Conservation (phyloP, 805 yeast species). For the Kurtzmaniella fragi region DNA sequence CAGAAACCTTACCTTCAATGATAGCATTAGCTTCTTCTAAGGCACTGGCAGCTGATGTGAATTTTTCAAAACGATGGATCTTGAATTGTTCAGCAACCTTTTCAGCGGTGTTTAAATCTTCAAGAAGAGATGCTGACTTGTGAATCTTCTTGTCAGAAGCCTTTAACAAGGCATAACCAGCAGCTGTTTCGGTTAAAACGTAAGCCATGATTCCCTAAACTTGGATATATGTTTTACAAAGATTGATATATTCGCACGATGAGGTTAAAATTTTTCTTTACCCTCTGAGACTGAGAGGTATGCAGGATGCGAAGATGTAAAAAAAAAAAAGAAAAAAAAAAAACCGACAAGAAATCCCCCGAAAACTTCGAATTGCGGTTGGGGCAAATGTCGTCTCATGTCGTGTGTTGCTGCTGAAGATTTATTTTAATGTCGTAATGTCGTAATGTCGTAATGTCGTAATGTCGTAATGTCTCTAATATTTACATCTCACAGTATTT, state of each 20-base stretch:
- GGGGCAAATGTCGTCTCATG: too few species aligned
- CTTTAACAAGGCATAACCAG: slow-evolving; percentile 96
- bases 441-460: too few species aligned
- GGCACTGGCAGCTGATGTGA: slow-evolving; percentile 91
- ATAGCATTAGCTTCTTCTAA: slow-evolving; percentile 91
- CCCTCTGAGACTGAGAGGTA: too few species aligned
- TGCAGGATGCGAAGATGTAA: too few species aligned
- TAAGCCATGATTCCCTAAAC: slow-evolving; percentile 52
- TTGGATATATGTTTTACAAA: slow-evolving; percentile 1
- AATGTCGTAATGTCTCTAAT: too few species aligned
- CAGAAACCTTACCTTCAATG: slow-evolving; percentile 90
- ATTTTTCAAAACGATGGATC: slow-evolving; percentile 92
- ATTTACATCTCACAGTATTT: too few species aligned
- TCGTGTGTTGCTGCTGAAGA: too few species aligned
- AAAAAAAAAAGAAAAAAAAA: too few species aligned
- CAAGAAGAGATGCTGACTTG: slow-evolving; percentile 69
- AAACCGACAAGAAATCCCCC: too few species aligned
- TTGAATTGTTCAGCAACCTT: slow-evolving; percentile 88
- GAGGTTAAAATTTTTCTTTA: slow-evolving; percentile 7
- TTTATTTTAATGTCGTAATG: too few species aligned
- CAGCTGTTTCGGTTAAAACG: slow-evolving; percentile 96
- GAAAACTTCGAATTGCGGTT: too few species aligned
- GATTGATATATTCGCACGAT: slow-evolving; percentile 3
- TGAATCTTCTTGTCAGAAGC: slow-evolving; percentile 96
- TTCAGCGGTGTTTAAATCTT: slow-evolving; percentile 76